These are phyloP conservation scores for Trichomonas tenax DNA, from an alignment of 208 protist species.

Conservation along the genomic window DNA sequence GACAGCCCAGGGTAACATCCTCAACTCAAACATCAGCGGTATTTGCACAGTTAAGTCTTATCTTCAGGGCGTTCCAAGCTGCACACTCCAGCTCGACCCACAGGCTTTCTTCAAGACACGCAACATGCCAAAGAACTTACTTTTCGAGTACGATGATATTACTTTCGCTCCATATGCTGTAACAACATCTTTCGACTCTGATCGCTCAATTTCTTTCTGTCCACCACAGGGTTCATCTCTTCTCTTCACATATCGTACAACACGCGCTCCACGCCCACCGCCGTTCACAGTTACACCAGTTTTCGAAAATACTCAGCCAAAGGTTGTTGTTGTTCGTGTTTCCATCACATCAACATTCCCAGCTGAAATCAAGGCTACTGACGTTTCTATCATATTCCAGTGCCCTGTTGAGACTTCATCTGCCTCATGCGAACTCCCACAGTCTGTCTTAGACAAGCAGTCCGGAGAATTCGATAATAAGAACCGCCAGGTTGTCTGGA, in stretches of 20 bases:
- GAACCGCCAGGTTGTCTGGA: neutral
- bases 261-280: neutral
- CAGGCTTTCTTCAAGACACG: neutral
- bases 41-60: neutral
- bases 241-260: neutral
- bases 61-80: neutral
- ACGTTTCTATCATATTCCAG: conserved; percentile 12
- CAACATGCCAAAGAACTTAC: neutral
- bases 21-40: neutral
- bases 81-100: neutral
- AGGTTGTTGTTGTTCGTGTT: neutral
- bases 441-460: neutral
- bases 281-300: neutral
- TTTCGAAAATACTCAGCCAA: neutral
- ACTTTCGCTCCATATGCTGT: neutral
- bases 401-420: neutral
- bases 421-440: neutral
- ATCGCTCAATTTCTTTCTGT: neutral
- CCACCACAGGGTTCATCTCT: neutral
- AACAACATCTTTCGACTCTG: neutral
- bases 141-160: neutral
- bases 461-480: neutral
- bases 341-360: neutral
- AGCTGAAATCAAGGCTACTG: neutral
- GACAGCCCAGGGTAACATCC: neutral